phyloP scores from a whole-genome alignment of 371 early-diverging fungal genomes.

The Mucor piriformis region DNA sequence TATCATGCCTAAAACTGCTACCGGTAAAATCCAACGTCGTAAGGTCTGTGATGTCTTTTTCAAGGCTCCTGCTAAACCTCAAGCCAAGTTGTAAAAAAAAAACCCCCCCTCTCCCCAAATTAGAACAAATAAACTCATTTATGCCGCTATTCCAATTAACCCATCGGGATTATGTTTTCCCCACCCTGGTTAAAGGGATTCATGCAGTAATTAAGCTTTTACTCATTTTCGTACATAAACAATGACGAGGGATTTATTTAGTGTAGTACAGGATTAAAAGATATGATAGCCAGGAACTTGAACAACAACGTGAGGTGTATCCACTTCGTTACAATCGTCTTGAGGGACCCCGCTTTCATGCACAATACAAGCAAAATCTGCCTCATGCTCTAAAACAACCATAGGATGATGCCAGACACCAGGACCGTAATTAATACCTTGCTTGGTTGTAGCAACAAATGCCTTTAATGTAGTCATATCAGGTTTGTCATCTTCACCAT shows the following conservation, averaged over 20 bases:
- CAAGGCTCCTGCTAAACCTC: constrained; percentile 33
- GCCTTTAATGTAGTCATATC: constrained; percentile 75
- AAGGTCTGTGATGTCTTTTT: constrained; percentile 56
- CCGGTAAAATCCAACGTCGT: constrained; percentile 72
- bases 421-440: constrained; percentile 83
- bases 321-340: constrained; percentile 69
- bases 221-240: too few relatives aligned
- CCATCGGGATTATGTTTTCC: background rate
- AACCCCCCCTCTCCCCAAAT: background rate
- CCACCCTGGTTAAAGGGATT: background rate
- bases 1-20: constrained; percentile 76
- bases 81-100: constrained; percentile 44
- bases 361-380: constrained; percentile 69
- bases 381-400: constrained; percentile 66
- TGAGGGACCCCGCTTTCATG: constrained; percentile 72
- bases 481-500: constrained; percentile 66
- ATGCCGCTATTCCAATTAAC: background rate
- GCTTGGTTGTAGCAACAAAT: constrained; percentile 70
- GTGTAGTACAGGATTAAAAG: background rate
- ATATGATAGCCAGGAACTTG: constrained; percentile 43
- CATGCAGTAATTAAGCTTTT: too few relatives aligned
- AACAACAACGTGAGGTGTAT: constrained; percentile 31
- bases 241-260: too few relatives aligned
- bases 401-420: constrained; percentile 93
- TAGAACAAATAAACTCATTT: too few relatives aligned